A percentile compares a stretch with the other conserved stretches of the same genome.
Conservation (phyloP, 2,329 filamentous ascomycete species). For the Gaeumannomyces tritici region DNA sequence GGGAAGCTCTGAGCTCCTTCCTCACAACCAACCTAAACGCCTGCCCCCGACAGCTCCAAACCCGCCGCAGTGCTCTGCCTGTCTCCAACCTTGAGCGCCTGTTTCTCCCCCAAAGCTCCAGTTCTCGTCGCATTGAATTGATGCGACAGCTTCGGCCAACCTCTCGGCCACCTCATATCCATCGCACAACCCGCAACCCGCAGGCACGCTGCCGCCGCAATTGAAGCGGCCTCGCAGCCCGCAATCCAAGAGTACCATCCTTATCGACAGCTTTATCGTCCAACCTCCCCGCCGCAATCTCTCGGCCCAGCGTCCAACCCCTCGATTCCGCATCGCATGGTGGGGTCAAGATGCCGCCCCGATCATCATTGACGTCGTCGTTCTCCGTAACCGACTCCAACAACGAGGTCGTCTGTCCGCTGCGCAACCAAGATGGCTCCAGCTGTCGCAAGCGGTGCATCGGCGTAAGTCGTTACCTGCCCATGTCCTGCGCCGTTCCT, state of each 20-base stretch:
- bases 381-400: slow-evolving; percentile 81
- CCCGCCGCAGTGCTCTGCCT: not conserved
- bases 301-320: slow-evolving; percentile 1
- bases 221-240: slow-evolving; percentile 14
- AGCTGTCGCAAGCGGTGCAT: slow-evolving; percentile 96
- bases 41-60: not conserved
- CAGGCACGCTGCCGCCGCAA: slow-evolving; percentile 10
- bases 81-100: too few relatives aligned
- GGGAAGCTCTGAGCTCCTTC: slow-evolving; percentile 27
- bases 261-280: slow-evolving; percentile 16
- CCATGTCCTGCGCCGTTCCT: not conserved
- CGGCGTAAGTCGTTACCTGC: slow-evolving; percentile 62
- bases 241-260: slow-evolving; percentile 5
- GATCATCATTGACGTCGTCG: slow-evolving; percentile 76
- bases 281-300: not conserved
- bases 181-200: slow-evolving; percentile 6
- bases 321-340: slow-evolving; percentile 31
- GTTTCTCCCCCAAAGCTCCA: slow-evolving; percentile 4
- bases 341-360: slow-evolving; percentile 74
- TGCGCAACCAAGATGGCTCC: slow-evolving; percentile 92
- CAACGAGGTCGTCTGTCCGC: slow-evolving; percentile 93
- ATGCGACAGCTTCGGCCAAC: slow-evolving; percentile 18
- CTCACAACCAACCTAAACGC: slow-evolving; percentile 12
- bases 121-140: not conserved
- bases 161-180: slow-evolving; percentile 13